These are phyloP conservation scores for Cutaneotrichosporon cyanovorans DNA, from an alignment of 1,284 basidiomycete species.

Conservation along the genomic window DNA sequence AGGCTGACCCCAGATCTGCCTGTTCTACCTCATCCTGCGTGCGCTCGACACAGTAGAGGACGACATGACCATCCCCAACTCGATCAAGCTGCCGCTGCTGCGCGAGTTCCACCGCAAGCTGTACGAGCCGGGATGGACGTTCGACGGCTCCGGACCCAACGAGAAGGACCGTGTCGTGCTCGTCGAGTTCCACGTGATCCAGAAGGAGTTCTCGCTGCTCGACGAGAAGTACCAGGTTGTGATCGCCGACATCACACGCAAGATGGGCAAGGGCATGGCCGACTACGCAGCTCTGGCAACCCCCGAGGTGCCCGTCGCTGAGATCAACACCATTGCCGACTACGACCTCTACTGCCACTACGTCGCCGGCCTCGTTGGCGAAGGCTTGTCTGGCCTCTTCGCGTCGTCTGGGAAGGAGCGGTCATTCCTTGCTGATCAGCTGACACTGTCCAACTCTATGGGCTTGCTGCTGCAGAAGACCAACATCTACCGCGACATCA, in stretches of 20 bases:
- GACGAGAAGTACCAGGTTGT: constrained; percentile 65
- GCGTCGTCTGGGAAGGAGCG: constrained; percentile 79
- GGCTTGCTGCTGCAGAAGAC: constrained; percentile 97
- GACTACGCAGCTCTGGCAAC: constrained; percentile 81
- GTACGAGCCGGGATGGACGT: constrained; percentile 80
- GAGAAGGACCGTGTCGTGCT: constrained; percentile 88
- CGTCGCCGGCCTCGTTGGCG: constrained; percentile 94
- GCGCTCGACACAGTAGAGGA: constrained; percentile 96
- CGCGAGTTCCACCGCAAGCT: constrained; percentile 77
- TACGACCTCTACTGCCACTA: constrained; percentile 99
- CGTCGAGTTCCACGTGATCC: constrained; percentile 75
- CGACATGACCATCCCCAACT: constrained; percentile 90
- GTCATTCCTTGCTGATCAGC: constrained; percentile 66
- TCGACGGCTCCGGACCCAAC: constrained; percentile 69
- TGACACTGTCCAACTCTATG: constrained; percentile 88
- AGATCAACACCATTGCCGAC: constrained; percentile 65
- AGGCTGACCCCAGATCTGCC: constrained; percentile 59
- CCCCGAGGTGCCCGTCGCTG: constrained; percentile 59
- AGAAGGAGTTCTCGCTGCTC: constrained; percentile 71
- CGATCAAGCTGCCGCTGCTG: constrained; percentile 77
- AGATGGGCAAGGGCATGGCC: constrained; percentile 94
- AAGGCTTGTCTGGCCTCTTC: constrained; percentile 88
- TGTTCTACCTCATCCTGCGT: constrained; percentile 92
- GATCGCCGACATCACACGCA: constrained; percentile 71
- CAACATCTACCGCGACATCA: constrained; percentile 93